Conservation (phyloP, 768 basidiomycete genomes). For the Xerocomus brunneocitrinus region DNA sequence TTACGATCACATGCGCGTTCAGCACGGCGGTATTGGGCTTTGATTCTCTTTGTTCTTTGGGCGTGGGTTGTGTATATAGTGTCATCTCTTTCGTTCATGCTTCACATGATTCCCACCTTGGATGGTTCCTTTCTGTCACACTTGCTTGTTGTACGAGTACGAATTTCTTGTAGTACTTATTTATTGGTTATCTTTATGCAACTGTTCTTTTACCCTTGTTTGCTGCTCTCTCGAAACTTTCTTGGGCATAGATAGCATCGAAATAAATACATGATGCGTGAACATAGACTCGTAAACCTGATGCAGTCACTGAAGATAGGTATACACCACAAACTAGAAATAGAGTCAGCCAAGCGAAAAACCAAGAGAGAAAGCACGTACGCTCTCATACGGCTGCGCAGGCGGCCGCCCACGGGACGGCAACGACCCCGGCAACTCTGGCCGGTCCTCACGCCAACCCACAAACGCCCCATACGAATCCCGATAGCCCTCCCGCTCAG, state of each 20-base stretch:
- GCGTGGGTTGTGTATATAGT: not conserved
- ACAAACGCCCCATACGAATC: slow-evolving; percentile 47
- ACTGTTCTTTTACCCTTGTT: not conserved
- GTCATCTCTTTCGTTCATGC: slow-evolving; percentile 6
- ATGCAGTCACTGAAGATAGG: slow-evolving; percentile 24
- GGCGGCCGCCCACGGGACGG: slow-evolving; percentile 54
- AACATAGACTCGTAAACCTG: not conserved
- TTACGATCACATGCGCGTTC: slow-evolving; percentile 70
- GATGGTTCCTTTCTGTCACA: not conserved
- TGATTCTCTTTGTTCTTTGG: slow-evolving; percentile 2
- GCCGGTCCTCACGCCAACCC: slow-evolving; percentile 39
- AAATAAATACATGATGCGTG: slow-evolving; percentile 17
- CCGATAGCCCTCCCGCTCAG: slow-evolving; percentile 48
- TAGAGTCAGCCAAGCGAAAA: not conserved
- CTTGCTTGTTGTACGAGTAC: slow-evolving; percentile 17
- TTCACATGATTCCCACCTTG: not conserved
- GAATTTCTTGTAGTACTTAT: slow-evolving; percentile 8
- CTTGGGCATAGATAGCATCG: slow-evolving; percentile 9
- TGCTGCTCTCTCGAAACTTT: not conserved
- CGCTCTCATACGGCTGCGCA: slow-evolving; percentile 50
- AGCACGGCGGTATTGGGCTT: slow-evolving; percentile 62
- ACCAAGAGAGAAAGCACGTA: slow-evolving; percentile 25
- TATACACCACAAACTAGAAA: slow-evolving; percentile 39
- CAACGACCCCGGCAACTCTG: slow-evolving; percentile 59
- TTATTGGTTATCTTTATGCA: slow-evolving; percentile 28